These are phyloP conservation scores for Arabidopsis lyrata DNA, from an alignment of 441 rosid genomes.

Conservation along the genomic window DNA sequence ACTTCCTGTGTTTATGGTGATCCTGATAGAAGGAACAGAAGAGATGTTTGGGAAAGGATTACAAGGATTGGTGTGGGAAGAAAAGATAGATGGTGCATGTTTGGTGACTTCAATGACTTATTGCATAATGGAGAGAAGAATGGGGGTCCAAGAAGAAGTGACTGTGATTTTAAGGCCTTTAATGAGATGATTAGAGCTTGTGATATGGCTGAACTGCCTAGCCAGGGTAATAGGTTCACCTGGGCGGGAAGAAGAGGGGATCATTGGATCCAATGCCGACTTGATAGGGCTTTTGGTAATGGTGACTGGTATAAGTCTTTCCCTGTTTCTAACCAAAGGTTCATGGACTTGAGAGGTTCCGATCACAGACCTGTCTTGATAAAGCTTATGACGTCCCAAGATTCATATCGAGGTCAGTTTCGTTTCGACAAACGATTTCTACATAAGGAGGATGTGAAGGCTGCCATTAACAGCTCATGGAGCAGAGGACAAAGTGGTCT, in stretches of 20 bases:
- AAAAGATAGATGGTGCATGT: not conserved
- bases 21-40: not conserved
- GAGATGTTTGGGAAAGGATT: not conserved
- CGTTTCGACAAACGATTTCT: not conserved
- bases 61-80: not conserved
- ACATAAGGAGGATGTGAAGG: no score
- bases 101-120: not conserved
- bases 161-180: not conserved
- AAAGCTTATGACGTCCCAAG: not conserved
- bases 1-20: not conserved
- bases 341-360: not conserved
- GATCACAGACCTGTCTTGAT: not conserved
- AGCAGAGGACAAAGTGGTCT: no score
- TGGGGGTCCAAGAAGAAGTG: not conserved
- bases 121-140: not conserved
- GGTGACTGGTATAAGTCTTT: not conserved
- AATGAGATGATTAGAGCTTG: not conserved
- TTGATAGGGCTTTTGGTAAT: not conserved
- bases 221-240: not conserved
- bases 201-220: not conserved
- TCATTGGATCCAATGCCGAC: not conserved
- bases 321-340: not conserved
- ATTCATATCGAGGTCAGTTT: not conserved
- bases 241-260: not conserved
- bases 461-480: accelerated